A percentile compares a stretch with the other conserved stretches of the same genome.
Evolutionary conservation across 2,329 filamentous ascomycete species (phyloP).

Genomic region (Pseudocercospora fuligena): DNA sequence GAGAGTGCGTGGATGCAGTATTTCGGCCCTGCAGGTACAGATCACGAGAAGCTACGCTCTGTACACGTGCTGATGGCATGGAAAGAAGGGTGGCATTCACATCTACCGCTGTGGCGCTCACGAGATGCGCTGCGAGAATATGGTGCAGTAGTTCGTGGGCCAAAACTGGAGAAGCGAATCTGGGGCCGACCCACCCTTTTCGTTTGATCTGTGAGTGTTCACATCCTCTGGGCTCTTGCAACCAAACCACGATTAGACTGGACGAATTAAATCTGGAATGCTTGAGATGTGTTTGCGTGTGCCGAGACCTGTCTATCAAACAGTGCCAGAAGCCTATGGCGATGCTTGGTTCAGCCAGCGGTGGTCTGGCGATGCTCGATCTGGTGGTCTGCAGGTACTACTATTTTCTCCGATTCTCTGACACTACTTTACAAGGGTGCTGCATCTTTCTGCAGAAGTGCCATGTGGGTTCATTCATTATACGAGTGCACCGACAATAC

Average conservation of each 20-base stretch:
- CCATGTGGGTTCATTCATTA: neutral
- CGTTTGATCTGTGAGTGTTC: neutral
- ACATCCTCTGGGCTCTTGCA: neutral
- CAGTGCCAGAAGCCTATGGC: neutral
- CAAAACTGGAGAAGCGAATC: constrained; percentile 8
- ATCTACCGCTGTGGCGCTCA: constrained; percentile 2
- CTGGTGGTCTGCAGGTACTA: neutral
- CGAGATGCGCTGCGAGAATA: constrained; percentile 20
- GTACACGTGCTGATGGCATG: neutral
- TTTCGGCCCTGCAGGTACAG: neutral
- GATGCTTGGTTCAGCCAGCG: neutral
- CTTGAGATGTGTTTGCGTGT: neutral
- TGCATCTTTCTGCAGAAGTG: neutral
- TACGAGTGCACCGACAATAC: neutral
- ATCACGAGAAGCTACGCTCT: neutral
- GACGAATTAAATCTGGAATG: neutral
- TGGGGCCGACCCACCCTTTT: neutral
- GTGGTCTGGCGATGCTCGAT: neutral
- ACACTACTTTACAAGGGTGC: constrained; percentile 2
- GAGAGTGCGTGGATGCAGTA: neutral
- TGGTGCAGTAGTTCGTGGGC: constrained; percentile 9
- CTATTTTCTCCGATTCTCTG: neutral
- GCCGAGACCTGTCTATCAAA: neutral
- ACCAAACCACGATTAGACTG: neutral
- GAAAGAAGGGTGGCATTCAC: neutral